Evolutionary conservation across 495 filamentous ascomycete genomes (phyloP).

Genomic region (Poronia punctata): DNA sequence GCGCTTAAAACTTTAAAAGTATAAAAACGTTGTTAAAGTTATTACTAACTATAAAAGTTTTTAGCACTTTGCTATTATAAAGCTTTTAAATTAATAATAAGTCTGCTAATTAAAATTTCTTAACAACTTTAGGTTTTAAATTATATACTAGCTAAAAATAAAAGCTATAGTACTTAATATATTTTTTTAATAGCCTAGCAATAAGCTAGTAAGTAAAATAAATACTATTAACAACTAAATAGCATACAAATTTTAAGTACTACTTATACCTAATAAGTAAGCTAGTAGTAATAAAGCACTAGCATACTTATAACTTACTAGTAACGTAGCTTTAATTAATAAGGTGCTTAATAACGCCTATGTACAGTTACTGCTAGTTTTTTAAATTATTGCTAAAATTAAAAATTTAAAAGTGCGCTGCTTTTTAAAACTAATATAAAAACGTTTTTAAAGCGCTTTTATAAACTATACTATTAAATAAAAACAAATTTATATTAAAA

Average conservation of each 20-base stretch:
- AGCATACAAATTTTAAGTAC: not conserved
- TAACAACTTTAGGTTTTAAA: not conserved
- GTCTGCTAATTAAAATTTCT: not conserved
- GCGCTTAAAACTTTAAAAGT: not conserved
- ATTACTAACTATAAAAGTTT: not conserved
- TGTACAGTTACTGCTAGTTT: no score
- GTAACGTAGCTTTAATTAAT: no score
- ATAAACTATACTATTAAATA: not conserved
- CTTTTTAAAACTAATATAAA: not conserved
- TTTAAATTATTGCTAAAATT: not conserved
- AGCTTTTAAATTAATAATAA: not conserved
- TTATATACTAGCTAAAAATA: not conserved
- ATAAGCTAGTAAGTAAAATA: constrained; percentile 65
- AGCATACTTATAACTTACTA: no score
- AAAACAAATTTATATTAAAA: not conserved
- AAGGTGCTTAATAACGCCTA: no score
- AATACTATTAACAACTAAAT: not conserved
- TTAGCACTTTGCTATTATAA: not conserved
- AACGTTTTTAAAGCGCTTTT: not conserved
- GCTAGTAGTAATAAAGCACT: no score
- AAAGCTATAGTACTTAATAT: not conserved
- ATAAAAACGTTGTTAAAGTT: not conserved
- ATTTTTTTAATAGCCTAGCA: constrained; percentile 65
- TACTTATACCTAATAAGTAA: not conserved
- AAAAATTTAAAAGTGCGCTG: no score